Conservation (phyloP, 1,284 basidiomycete genomes). For the Stygiomarasmius scandens region DNA sequence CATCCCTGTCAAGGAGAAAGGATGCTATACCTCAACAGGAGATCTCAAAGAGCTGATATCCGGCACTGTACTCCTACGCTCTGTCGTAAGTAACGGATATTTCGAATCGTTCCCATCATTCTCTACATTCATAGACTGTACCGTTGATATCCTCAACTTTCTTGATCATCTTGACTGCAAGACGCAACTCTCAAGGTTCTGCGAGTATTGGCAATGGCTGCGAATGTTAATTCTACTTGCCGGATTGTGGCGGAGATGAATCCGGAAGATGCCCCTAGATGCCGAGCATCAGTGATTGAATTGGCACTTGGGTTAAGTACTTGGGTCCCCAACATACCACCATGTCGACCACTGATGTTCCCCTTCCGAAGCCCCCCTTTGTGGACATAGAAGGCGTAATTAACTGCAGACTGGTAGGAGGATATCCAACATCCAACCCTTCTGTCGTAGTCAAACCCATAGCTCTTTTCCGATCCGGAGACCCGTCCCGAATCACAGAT, state of each 20-base stretch:
- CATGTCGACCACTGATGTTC: not conserved
- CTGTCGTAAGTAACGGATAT: not conserved
- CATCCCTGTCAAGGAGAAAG: too few relatives aligned
- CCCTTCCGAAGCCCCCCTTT: constrained; percentile 36
- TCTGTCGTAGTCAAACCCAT: constrained; percentile 29
- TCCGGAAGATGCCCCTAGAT: too few relatives aligned
- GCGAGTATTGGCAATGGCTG: too few relatives aligned
- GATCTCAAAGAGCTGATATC: too few relatives aligned
- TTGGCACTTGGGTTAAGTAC: not conserved
- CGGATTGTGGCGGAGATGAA: too few relatives aligned
- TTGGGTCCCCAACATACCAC: not conserved
- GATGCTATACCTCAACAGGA: too few relatives aligned
- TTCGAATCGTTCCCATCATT: too few relatives aligned
- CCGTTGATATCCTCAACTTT: too few relatives aligned
- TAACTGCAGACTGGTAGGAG: constrained; percentile 42
- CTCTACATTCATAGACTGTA: too few relatives aligned
- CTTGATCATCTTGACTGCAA: too few relatives aligned
- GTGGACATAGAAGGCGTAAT: constrained; percentile 41
- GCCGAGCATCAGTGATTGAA: not conserved
- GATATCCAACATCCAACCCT: constrained; percentile 20
- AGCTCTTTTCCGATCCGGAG: constrained; percentile 43
- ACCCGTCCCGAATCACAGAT: constrained; percentile 39
- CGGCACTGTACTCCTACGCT: not conserved
- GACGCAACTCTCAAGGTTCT: too few relatives aligned
- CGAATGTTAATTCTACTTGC: too few relatives aligned